phyloP scores from a whole-genome alignment of 2,329 filamentous ascomycete species.

The Penicillium freii region DNA sequence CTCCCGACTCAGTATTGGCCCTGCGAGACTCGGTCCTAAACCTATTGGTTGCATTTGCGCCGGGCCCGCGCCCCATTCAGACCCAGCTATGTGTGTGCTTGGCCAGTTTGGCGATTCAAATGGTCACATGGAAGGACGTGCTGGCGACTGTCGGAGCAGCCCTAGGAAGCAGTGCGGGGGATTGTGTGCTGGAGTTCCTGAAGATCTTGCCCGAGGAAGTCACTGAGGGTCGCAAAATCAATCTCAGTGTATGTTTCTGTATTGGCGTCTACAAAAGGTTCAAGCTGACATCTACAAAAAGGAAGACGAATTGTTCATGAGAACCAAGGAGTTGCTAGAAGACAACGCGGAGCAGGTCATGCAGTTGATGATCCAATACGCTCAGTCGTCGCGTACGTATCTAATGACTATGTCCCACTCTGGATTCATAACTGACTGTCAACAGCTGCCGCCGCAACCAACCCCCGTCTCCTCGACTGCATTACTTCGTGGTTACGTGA shows the following conservation, averaged over 20 bases:
- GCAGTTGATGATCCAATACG: conserved; percentile 81
- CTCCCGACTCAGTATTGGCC: conserved; percentile 68
- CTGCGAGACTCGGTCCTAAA: conserved; percentile 81
- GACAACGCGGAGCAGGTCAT: conserved; percentile 89
- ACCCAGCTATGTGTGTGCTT: conserved; percentile 94
- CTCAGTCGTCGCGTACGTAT: conserved; percentile 76
- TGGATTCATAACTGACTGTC: conserved; percentile 23
- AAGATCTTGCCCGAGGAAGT: conserved; percentile 98
- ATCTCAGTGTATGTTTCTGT: conserved; percentile 84
- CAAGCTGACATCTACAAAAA: conserved; percentile 37
- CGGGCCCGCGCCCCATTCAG: conserved; percentile 77
- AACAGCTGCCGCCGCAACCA: conserved; percentile 71
- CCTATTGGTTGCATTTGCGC: conserved; percentile 75
- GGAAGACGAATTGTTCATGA: conserved; percentile 89
- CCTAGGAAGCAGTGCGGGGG: conserved; percentile 68
- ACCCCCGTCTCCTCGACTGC: conserved; percentile 89
- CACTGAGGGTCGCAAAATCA: conserved; percentile 98
- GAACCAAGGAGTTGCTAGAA: conserved; percentile 84
- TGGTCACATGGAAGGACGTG: conserved; percentile 94
- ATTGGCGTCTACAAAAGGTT: neutral
- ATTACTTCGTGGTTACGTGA: conserved; percentile 96
- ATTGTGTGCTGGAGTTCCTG: conserved; percentile 91
- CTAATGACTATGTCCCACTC: neutral
- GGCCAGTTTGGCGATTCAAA: conserved; percentile 91
- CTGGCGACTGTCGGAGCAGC: conserved; percentile 75